Evolutionary conservation across 108 stramenopile genomes (phyloP).

Genomic region (Pseudonitzschia multistriata): DNA sequence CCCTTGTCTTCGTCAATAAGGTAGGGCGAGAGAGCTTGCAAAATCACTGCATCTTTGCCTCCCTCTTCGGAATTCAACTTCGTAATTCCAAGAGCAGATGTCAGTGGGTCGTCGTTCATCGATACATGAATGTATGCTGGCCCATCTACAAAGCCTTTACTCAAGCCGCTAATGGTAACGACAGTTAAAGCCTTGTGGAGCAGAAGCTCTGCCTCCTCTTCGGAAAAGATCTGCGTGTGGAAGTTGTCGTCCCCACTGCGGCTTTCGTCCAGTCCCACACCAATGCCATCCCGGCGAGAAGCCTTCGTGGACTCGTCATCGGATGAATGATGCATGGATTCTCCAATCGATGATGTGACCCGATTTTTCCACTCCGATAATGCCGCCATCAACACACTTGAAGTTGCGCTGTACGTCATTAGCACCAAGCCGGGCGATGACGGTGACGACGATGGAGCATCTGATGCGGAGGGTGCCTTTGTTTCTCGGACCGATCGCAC

Average conservation of each 20-base stretch:
- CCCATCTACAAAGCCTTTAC: slow-evolving; percentile 18
- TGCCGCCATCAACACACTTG: slow-evolving; percentile 5
- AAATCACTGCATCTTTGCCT: slow-evolving; percentile 31
- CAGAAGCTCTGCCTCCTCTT: slow-evolving; percentile 13
- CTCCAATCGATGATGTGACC: slow-evolving; percentile 2
- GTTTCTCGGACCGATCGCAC: background rate
- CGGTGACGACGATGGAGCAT: background rate
- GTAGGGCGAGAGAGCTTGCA: slow-evolving; percentile 36
- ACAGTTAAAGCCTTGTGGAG: slow-evolving; percentile 30
- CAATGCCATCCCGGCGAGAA: background rate
- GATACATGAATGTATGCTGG: slow-evolving; percentile 41
- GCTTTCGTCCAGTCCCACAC: background rate
- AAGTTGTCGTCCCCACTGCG: background rate
- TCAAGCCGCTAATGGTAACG: slow-evolving; percentile 27
- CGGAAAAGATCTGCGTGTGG: slow-evolving; percentile 5
- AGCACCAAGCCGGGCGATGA: slow-evolving; percentile 4
- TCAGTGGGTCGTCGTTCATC: slow-evolving; percentile 34
- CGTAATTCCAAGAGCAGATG: slow-evolving; percentile 16
- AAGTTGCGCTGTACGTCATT: slow-evolving; percentile 9
- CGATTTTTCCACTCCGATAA: slow-evolving; percentile 11
- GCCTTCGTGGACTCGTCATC: slow-evolving; percentile 3
- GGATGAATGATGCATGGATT: background rate
- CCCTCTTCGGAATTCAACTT: slow-evolving; percentile 22
- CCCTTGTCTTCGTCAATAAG: background rate
- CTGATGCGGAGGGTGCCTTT: background rate